Conservation (phyloP, 1,284 basidiomycete species). For the Marasmius oreades region DNA sequence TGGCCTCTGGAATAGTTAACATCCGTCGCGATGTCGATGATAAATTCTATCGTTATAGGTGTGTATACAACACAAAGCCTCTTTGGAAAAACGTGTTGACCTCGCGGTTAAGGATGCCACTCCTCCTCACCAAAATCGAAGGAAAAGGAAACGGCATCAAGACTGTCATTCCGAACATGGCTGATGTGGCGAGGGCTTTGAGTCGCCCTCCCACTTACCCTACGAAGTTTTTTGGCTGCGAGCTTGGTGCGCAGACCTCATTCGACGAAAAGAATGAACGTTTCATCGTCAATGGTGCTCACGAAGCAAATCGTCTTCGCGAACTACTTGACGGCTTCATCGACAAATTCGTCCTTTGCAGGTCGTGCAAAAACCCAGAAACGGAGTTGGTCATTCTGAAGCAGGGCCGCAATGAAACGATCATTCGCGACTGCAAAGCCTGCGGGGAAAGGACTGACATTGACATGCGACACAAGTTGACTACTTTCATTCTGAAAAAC, state of each 20-base stretch:
- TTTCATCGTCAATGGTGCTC: constrained; percentile 98
- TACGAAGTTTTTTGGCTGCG: constrained; percentile 99
- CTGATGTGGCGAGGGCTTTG: constrained; percentile 94
- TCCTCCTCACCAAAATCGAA: constrained; percentile 95
- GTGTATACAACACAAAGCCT: constrained; percentile 23
- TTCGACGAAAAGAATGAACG: constrained; percentile 96
- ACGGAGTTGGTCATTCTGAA: constrained; percentile 94
- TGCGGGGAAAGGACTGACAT: constrained; percentile 91
- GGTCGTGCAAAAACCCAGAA: constrained; percentile 98
- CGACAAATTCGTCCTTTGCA: constrained; percentile 97
- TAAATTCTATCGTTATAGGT: constrained; percentile 89
- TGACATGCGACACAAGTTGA: constrained; percentile 97
- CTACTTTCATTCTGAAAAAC: constrained; percentile 97
- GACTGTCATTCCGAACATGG: constrained; percentile 98
- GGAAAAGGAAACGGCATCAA: constrained; percentile 99
- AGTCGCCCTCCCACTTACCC: constrained; percentile 94
- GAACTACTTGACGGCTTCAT: constrained; percentile 98
- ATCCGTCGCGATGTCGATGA: constrained; percentile 98
- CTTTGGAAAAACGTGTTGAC: constrained; percentile 5
- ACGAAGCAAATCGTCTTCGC: constrained; percentile 88
- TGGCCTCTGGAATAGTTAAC: constrained; percentile 91
- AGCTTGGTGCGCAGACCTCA: constrained; percentile 96
- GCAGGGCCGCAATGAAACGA: constrained; percentile 68
- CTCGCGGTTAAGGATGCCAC: constrained; percentile 74
- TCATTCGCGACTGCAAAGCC: constrained; percentile 97